Percentiles rank a stretch among this genome's conserved stretches.
phyloP scores from a whole-genome alignment of 495 filamentous ascomycete species.

The Glutinoglossum americanum region DNA sequence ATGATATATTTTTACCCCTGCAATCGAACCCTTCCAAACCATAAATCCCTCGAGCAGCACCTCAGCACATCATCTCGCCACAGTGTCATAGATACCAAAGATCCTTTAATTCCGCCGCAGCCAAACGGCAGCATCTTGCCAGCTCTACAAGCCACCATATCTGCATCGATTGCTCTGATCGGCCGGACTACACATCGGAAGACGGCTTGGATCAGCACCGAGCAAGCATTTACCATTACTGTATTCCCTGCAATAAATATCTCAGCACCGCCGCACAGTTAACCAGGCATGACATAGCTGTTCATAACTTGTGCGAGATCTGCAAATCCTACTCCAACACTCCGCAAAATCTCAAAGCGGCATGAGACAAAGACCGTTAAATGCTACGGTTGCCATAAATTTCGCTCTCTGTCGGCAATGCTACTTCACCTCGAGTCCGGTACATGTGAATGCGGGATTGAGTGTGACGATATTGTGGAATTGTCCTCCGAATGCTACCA shows the following conservation, averaged over 20 bases:
- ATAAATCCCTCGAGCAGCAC: too few species aligned
- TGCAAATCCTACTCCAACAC: neutral
- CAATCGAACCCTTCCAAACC: neutral
- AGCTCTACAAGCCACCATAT: neutral
- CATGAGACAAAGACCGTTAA: neutral
- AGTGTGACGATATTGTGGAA: neutral
- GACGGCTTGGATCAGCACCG: neutral
- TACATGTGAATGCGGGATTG: neutral
- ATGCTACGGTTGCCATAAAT: neutral
- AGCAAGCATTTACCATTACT: neutral
- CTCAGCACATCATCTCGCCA: too few species aligned
- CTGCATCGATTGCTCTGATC: neutral
- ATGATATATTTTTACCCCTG: neutral
- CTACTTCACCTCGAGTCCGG: neutral
- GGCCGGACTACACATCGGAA: neutral
- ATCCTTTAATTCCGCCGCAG: neutral
- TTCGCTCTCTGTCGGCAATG: neutral
- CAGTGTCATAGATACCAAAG: neutral
- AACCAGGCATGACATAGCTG: neutral
- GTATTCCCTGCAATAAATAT: neutral
- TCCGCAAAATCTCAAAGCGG: neutral
- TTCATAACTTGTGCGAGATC: neutral
- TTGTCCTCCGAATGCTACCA: neutral
- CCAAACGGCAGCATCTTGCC: neutral
- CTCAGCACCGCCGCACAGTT: neutral